A percentile compares a stretch with the other conserved stretches of the same genome.
Conservation (phyloP, 2,329 filamentous ascomycete species). For the Fonsecaea nubica region DNA sequence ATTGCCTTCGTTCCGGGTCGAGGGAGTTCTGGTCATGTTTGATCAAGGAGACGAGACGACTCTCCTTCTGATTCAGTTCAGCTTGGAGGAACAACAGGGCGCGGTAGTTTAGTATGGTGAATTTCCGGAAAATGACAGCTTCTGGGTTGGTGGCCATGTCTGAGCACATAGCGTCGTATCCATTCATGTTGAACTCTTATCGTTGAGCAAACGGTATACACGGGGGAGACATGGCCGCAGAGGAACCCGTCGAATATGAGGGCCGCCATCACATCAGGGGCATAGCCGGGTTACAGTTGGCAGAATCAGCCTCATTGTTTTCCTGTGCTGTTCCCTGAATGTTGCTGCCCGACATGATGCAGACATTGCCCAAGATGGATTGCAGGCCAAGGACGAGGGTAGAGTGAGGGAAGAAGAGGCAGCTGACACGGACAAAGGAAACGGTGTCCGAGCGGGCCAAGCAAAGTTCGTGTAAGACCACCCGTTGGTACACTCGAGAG, state of each 20-base stretch:
- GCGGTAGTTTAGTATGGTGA: constrained; percentile 25
- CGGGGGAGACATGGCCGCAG: not conserved
- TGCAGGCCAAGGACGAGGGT: not conserved
- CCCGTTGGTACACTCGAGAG: not conserved
- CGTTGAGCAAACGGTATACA: not conserved
- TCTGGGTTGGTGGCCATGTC: constrained; percentile 26
- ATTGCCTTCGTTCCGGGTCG: constrained; percentile 2
- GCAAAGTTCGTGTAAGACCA: not conserved
- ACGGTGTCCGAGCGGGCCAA: not conserved
- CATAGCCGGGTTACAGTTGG: not conserved
- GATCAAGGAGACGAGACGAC: constrained; percentile 3
- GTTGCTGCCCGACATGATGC: constrained; percentile 4
- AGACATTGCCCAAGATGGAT: not conserved
- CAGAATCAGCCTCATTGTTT: not conserved
- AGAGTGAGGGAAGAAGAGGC: not conserved
- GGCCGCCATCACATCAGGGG: not conserved
- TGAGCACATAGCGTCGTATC: constrained; percentile 30
- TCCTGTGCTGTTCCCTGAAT: not conserved
- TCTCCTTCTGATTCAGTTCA: constrained; percentile 26
- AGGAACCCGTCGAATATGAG: not conserved
- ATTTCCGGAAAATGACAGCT: constrained; percentile 30
- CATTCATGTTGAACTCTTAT: constrained; percentile 10
- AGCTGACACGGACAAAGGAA: not conserved
- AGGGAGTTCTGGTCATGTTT: not conserved
- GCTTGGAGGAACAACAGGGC: constrained; percentile 30